These are phyloP conservation scores for Naganishia albida DNA, from an alignment of 1,284 basidiomycete genomes.

Conservation along the genomic window DNA sequence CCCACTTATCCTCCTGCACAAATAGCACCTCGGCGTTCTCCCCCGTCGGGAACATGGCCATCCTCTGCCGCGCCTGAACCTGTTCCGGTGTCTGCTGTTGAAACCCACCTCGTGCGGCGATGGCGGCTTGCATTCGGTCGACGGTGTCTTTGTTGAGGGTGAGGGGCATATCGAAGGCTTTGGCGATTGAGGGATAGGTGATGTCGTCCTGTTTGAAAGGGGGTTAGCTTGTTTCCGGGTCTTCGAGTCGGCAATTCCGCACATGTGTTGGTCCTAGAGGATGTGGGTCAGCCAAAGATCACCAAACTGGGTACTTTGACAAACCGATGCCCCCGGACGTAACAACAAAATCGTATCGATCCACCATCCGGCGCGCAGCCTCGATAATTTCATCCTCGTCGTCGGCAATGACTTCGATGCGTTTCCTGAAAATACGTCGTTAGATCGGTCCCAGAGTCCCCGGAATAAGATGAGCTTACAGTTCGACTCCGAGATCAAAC, in stretches of 20 bases:
- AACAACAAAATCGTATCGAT: slow-evolving; percentile 81
- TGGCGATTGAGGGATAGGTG: slow-evolving; percentile 82
- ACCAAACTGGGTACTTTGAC: not conserved
- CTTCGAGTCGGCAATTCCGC: not conserved
- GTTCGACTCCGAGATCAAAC: slow-evolving; percentile 76
- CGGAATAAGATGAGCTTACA: not conserved
- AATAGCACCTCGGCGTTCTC: slow-evolving; percentile 70
- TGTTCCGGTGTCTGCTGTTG: slow-evolving; percentile 69
- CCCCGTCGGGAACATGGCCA: slow-evolving; percentile 75
- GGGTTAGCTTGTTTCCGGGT: slow-evolving; percentile 2
- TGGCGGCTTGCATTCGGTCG: slow-evolving; percentile 69
- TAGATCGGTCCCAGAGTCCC: not conserved
- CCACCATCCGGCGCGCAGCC: slow-evolving; percentile 78
- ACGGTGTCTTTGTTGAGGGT: slow-evolving; percentile 78
- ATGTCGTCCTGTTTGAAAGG: slow-evolving; percentile 64
- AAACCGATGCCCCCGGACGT: slow-evolving; percentile 74
- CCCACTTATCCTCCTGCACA: slow-evolving; percentile 75
- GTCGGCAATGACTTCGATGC: slow-evolving; percentile 88
- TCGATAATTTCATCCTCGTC: slow-evolving; percentile 85
- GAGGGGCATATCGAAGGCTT: slow-evolving; percentile 76
- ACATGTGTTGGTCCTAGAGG: not conserved
- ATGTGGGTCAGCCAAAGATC: too few relatives aligned
- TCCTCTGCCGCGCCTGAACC: slow-evolving; percentile 68
- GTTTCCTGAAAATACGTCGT: slow-evolving; percentile 61
- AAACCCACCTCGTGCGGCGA: slow-evolving; percentile 59